phyloP scores from a whole-genome alignment of 2,329 filamentous ascomycete genomes.

The Paecilomyces niveus region DNA sequence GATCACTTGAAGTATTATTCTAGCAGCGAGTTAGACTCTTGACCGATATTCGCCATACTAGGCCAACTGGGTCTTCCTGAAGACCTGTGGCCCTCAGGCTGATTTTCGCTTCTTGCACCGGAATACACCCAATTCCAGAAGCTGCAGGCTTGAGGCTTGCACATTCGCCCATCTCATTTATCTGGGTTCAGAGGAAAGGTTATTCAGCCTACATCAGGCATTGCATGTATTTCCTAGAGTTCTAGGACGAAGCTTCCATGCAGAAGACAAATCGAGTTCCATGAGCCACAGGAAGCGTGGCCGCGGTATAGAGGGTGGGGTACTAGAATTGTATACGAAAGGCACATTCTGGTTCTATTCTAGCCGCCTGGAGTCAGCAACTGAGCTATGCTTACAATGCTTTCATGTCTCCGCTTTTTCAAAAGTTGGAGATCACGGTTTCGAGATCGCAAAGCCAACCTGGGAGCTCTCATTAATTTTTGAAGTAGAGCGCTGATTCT shows the following conservation, averaged over 20 bases:
- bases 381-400: neutral
- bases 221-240: neutral
- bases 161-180: too few relatives aligned
- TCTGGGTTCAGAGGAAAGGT: neutral
- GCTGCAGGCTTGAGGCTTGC: too few relatives aligned
- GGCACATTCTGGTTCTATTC: too few relatives aligned
- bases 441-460: neutral
- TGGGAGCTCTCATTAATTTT: neutral
- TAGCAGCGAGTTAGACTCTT: neutral
- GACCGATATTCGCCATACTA: neutral
- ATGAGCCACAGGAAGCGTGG: too few relatives aligned
- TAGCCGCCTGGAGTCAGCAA: neutral
- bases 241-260: neutral
- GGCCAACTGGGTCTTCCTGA: neutral
- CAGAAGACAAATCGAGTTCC: too few relatives aligned
- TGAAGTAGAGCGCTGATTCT: neutral
- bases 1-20: too few relatives aligned
- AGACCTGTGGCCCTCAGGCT: neutral
- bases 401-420: neutral
- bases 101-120: neutral
- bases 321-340: too few relatives aligned
- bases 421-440: neutral
- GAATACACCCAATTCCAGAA: neutral
- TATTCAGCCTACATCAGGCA: neutral
- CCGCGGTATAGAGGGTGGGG: too few relatives aligned